Evolutionary conservation across 257 asterid species (phyloP).

Genomic region (Misopates orontium): DNA sequence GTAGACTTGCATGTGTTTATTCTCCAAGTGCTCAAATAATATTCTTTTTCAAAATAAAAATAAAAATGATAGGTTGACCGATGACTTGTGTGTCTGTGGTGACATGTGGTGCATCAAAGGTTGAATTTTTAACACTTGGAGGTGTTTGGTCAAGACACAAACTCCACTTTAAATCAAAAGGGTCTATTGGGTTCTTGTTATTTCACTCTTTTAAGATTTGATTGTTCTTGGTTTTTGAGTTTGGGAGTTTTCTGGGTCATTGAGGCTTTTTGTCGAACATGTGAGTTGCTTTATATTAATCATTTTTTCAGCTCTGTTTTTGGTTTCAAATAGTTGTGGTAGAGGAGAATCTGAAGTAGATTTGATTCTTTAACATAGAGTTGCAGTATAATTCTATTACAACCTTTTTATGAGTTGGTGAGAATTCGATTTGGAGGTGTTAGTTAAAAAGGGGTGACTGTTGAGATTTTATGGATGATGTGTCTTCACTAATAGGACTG

Average conservation of each 20-base stretch:
- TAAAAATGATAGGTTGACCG: slow-evolving; percentile 21
- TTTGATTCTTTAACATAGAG: background rate
- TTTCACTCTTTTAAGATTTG: background rate
- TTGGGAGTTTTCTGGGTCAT: background rate
- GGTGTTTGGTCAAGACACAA: background rate
- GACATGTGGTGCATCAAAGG: slow-evolving; percentile 22
- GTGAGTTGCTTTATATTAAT: too few species aligned
- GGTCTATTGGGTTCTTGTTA: slow-evolving; percentile 8
- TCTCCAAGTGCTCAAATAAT: background rate
- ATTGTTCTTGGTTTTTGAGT: too few species aligned
- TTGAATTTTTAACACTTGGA: slow-evolving; percentile 30
- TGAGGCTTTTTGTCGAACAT: background rate
- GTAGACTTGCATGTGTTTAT: slow-evolving; percentile 6
- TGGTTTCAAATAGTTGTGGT: background rate
- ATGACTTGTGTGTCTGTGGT: slow-evolving; percentile 20
- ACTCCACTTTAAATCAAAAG: background rate
- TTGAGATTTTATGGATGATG: slow-evolving; percentile 30
- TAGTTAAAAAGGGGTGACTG: background rate
- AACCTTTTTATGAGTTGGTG: background rate
- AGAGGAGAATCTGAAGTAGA: background rate
- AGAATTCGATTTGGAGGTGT: background rate
- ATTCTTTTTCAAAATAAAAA: background rate
- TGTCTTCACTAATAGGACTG: slow-evolving; percentile 26
- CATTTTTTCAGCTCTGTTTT: too few species aligned
- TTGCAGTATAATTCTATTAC: background rate